Conservation (phyloP, 495 filamentous ascomycete species). For the Viridothelium virens region DNA sequence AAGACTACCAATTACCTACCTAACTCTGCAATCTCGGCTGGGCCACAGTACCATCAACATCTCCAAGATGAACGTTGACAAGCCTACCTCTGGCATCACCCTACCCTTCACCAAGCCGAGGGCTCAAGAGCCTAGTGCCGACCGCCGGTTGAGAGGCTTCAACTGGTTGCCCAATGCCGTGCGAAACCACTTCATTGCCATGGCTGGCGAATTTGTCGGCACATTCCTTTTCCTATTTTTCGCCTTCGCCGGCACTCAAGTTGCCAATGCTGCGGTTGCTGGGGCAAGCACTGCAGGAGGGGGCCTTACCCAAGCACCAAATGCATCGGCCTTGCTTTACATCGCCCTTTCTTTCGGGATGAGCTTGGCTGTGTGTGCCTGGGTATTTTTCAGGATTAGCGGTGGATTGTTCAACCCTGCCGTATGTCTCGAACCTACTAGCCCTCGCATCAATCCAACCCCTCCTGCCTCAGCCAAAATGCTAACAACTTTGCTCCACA, state of each 20-base stretch:
- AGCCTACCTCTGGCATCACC: slow-evolving; percentile 23
- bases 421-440: slow-evolving; percentile 8
- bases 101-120: slow-evolving; percentile 22
- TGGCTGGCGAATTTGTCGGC: slow-evolving; percentile 29
- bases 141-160: slow-evolving; percentile 13
- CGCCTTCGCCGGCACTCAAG: slow-evolving; percentile 29
- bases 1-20: not conserved
- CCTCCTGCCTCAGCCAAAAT: not conserved
- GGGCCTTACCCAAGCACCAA: slow-evolving; percentile 20
- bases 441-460: not conserved
- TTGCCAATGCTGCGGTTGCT: slow-evolving; percentile 26
- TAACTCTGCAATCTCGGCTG: not conserved
- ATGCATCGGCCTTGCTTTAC: slow-evolving; percentile 24
- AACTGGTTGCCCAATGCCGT: slow-evolving; percentile 25
- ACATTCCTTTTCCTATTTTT: slow-evolving; percentile 33
- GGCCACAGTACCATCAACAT: not conserved
- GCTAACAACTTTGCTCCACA: not conserved
- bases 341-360: slow-evolving; percentile 29
- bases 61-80: slow-evolving; percentile 22
- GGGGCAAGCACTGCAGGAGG: slow-evolving; percentile 16
- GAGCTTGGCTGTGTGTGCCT: slow-evolving; percentile 29
- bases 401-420: slow-evolving; percentile 32
- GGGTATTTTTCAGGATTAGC: slow-evolving; percentile 31
- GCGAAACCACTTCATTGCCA: slow-evolving; percentile 30
- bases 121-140: not conserved